Percentiles rank a stretch among this genome's conserved stretches.
These are phyloP conservation scores for Microdochium trichocladiopsis DNA, from an alignment of 2,329 filamentous ascomycete genomes.

Conservation along the genomic window DNA sequence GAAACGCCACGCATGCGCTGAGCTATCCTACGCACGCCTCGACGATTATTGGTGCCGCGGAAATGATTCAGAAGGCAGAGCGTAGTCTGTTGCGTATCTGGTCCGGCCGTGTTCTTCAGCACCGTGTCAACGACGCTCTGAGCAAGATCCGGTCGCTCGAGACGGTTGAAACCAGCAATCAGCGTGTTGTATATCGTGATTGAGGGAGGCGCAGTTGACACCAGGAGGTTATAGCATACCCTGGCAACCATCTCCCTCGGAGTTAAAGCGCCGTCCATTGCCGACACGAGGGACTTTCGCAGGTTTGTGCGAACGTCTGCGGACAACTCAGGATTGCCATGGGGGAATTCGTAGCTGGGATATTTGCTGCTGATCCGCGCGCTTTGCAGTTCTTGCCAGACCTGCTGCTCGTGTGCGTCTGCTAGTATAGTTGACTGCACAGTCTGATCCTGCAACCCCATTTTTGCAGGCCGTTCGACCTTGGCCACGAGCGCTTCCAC, in stretches of 20 bases:
- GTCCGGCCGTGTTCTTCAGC: constrained; percentile 32
- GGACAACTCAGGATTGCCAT: constrained; percentile 4
- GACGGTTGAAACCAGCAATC: constrained; percentile 54
- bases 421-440: neutral
- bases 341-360: constrained; percentile 15
- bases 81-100: constrained; percentile 40
- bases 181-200: constrained; percentile 66
- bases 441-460: neutral
- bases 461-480: neutral
- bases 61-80: constrained; percentile 44
- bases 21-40: constrained; percentile 32
- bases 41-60: constrained; percentile 29
- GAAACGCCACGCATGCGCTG: constrained; percentile 33
- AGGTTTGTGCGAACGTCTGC: constrained; percentile 10
- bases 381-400: constrained; percentile 10
- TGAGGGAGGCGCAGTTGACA: constrained; percentile 53
- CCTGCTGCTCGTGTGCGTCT: neutral
- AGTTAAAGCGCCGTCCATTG: constrained; percentile 14
- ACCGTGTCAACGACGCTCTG: constrained; percentile 46
- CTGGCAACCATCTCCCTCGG: constrained; percentile 27
- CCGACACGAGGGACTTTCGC: constrained; percentile 16
- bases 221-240: constrained; percentile 60
- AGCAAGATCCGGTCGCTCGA: constrained; percentile 40
- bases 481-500: constrained; percentile 2
- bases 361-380: constrained; percentile 8